phyloP scores from a whole-genome alignment of 1,284 basidiomycete genomes.

The Naganishia liquefaciens region DNA sequence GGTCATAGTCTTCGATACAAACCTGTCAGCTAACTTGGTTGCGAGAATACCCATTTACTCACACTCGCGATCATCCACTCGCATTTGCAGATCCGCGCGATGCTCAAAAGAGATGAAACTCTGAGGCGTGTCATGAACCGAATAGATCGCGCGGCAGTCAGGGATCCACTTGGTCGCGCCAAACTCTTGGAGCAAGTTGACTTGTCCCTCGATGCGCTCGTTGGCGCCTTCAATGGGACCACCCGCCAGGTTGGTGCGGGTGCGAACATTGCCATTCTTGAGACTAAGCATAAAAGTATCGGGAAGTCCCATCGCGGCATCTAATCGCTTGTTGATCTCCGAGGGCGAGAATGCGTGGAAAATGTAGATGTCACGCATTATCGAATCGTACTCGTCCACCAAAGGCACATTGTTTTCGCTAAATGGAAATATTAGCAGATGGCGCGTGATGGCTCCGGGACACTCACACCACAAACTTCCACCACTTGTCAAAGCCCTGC shows the following conservation, averaged over 20 bases:
- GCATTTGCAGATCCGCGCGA: conserved; percentile 53
- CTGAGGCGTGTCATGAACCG: conserved; percentile 55
- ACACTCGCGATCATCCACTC: conserved; percentile 56
- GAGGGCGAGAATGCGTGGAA: conserved; percentile 56
- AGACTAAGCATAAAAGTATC: conserved; percentile 41
- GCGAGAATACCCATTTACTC: conserved; percentile 35
- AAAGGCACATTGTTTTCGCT: conserved; percentile 57
- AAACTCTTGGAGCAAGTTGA: conserved; percentile 39
- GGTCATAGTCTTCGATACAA: conserved; percentile 13
- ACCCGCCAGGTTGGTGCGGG: conserved; percentile 37
- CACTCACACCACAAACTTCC: conserved; percentile 60
- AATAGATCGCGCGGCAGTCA: conserved; percentile 46
- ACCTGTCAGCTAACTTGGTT: not conserved
- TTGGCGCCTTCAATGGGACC: conserved; percentile 38
- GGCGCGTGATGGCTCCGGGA: not conserved
- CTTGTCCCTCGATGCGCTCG: conserved; percentile 46
- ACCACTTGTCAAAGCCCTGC: conserved; percentile 61
- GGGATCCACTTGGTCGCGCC: conserved; percentile 44
- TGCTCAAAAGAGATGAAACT: conserved; percentile 57
- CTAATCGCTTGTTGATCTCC: conserved; percentile 64
- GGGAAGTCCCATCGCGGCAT: conserved; percentile 34
- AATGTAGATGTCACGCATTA: conserved; percentile 44
- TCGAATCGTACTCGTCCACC: conserved; percentile 53
- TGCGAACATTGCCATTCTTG: conserved; percentile 38
- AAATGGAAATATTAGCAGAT: not conserved